Evolutionary conservation across 768 basidiomycete species (phyloP), one percentile per base, ranked within the genome.

Genomic region (Lactarius deliciosus): DNA sequence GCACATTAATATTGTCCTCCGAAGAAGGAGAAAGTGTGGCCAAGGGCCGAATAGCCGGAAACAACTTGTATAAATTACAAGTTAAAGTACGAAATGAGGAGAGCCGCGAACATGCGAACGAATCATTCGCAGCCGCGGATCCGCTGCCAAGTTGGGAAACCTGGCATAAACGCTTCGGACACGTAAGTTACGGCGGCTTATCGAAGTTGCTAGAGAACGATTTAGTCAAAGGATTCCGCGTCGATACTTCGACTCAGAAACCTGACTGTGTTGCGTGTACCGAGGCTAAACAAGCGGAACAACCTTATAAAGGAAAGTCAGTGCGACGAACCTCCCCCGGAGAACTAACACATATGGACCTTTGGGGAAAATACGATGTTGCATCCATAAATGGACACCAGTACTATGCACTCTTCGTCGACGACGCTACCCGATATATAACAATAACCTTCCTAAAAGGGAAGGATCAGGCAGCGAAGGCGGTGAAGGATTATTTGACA

Each of bases 121-220:
- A 30, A 6, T 6, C 30, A 30, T 30, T 30, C 30, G 30, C 30
- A 2, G 30, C 30, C 30, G 5, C 30, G 5, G 5, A 30, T 30
- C 30, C 30, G 30, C 30, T 30, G 5, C 13, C 4, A 13, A 38
- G 36, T 7, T 57, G 57, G 57, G 36, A 57, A 10, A 22, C 18
- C 0, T 57, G 57, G 57, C 57, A 57, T n/a, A 7, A n/a, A 3
- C 5, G n/a, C 0, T 57, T n/a, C 5, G 36, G 57, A 9, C 57
- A 57, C 20, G 5, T 57, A 0, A 57, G 57, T 13, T 57, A 57
- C 22, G 11, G 4, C 1, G 20, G 36, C 0, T 5, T 57, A 8
- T 0, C 22, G 4, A 38, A 57, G 3, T 0, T 57, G 0, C 3
- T 9, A 1, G 7, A n/a, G 0, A 3, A 7, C 0, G 11, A 38